Evolutionary conservation across 2,329 filamentous ascomycete genomes (phyloP).

Genomic region (Drechslerella dactyloides): DNA sequence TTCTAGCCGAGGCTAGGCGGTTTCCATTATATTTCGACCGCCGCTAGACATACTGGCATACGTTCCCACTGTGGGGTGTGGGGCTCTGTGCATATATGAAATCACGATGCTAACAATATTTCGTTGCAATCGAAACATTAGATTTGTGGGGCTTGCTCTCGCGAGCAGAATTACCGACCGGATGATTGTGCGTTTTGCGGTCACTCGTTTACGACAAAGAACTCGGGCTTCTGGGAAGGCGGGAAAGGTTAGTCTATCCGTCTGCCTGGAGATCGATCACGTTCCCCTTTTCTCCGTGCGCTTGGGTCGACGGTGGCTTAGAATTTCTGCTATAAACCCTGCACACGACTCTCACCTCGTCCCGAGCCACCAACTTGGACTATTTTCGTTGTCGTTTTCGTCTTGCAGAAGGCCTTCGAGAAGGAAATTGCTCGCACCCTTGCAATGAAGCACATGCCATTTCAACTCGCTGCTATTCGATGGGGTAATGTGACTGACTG

Average conservation of each 20-base stretch:
- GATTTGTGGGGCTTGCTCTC: conserved; percentile 70
- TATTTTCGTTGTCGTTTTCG: conserved; percentile 45
- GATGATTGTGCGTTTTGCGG: conserved; percentile 79
- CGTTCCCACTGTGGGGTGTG: conserved; percentile 33
- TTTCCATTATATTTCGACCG: conserved; percentile 32
- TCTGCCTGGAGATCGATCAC: conserved; percentile 7
- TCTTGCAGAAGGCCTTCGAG: conserved; percentile 39
- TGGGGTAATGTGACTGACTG: conserved; percentile 44
- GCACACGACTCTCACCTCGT: conserved; percentile 37
- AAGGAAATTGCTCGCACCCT: conserved; percentile 23
- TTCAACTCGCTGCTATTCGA: conserved; percentile 9
- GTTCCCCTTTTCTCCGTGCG: conserved; percentile 7
- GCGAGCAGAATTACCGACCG: conserved; percentile 79
- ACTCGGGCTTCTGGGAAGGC: conserved; percentile 82
- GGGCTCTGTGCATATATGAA: conserved; percentile 15
- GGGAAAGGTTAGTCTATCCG: conserved; percentile 63
- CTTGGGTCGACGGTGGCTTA: not conserved
- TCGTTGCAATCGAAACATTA: conserved; percentile 17
- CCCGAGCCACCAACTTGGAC: too few species aligned
- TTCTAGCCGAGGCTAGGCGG: conserved; percentile 46
- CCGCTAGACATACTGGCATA: not conserved
- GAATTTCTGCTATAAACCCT: conserved; percentile 23
- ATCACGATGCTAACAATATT: conserved; percentile 30
- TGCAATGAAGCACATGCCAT: conserved; percentile 41
- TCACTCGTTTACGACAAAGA: conserved; percentile 71